A percentile compares a stretch with the other conserved stretches of the same genome.
These are phyloP conservation scores for Claviceps paspali DNA, from an alignment of 2,329 filamentous ascomycete genomes.

Conservation along the genomic window DNA sequence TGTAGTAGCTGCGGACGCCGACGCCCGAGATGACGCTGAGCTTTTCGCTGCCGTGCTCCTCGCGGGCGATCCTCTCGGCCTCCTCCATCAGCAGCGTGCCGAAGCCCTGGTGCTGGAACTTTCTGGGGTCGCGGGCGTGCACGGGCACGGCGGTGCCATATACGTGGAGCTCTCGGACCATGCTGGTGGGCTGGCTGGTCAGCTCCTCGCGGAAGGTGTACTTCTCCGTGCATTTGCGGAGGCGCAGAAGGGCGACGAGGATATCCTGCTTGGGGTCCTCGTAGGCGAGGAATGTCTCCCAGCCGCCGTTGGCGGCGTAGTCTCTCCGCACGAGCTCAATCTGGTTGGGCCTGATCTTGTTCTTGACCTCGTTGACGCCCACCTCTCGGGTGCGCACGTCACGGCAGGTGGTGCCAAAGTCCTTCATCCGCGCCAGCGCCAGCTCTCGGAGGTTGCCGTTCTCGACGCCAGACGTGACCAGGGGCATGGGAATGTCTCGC, in stretches of 20 bases:
- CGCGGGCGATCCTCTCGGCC: slow-evolving; percentile 82
- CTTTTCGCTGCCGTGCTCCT: slow-evolving; percentile 88
- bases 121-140: slow-evolving; percentile 83
- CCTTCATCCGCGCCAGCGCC: slow-evolving; percentile 93
- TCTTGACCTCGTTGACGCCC: slow-evolving; percentile 96
- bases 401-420: slow-evolving; percentile 92
- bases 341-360: slow-evolving; percentile 93
- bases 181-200: slow-evolving; percentile 69
- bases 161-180: slow-evolving; percentile 89
- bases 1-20: slow-evolving; percentile 89
- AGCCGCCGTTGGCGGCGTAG: slow-evolving; percentile 88
- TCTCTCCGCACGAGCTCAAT: slow-evolving; percentile 89
- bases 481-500: slow-evolving; percentile 97
- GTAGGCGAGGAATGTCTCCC: slow-evolving; percentile 97
- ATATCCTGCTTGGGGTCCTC: slow-evolving; percentile 99
- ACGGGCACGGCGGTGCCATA: slow-evolving; percentile 97
- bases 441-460: slow-evolving; percentile 93
- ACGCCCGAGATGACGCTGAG: slow-evolving; percentile 97
- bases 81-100: slow-evolving; percentile 96
- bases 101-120: slow-evolving; percentile 97
- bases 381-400: slow-evolving; percentile 95
- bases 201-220: slow-evolving; percentile 89
- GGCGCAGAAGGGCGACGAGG: slow-evolving; percentile 72
- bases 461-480: slow-evolving; percentile 96
- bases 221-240: slow-evolving; percentile 80